These are phyloP conservation scores for Achlya hypogyna DNA, from an alignment of 352 stramenopile genomes.

Conservation along the genomic window DNA sequence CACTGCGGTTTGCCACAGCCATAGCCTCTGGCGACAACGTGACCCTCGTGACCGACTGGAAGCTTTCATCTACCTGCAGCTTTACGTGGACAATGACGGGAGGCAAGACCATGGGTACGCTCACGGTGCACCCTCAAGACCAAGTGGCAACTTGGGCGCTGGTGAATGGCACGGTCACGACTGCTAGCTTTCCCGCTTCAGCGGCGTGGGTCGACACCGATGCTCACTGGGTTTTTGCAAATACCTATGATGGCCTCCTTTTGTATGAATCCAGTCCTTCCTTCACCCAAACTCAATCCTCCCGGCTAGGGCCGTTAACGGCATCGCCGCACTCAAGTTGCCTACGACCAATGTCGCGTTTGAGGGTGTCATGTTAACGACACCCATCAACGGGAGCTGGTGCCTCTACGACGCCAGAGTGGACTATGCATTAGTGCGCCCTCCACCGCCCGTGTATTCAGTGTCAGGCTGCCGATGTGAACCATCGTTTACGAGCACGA, in stretches of 20 bases:
- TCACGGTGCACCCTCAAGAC: not conserved
- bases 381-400: not conserved
- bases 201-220: no score
- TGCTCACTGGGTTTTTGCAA: no score
- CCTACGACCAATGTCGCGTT: not conserved
- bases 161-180: no score
- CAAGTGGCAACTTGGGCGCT: no score
- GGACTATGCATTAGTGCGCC: not conserved
- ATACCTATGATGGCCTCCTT: no score
- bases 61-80: not conserved
- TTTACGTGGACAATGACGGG: no score
- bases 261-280: no score
- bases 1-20: not conserved
- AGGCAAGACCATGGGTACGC: not conserved
- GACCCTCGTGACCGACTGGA: not conserved
- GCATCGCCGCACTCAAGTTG: not conserved
- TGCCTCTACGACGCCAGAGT: not conserved
- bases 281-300: no score
- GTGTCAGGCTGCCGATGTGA: not conserved
- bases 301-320: no score
- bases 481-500: not conserved
- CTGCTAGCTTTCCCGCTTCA: no score
- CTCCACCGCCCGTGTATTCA: not conserved
- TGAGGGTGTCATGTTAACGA: not conserved
- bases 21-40: not conserved